Conservation (phyloP, 2,329 filamentous ascomycete species). For the Ilyonectria robusta region DNA sequence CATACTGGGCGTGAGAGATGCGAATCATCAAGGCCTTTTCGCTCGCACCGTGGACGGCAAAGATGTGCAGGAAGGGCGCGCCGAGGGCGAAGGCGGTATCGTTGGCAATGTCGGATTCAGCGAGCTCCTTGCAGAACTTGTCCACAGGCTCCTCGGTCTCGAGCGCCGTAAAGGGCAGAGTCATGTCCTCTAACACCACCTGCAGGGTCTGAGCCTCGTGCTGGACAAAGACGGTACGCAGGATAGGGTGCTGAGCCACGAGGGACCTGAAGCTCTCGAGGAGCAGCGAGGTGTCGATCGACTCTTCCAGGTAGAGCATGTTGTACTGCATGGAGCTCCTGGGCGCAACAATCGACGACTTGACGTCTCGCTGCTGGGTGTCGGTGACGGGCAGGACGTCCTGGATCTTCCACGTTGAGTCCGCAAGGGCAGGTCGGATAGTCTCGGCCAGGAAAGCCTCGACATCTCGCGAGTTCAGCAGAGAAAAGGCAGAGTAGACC, state of each 20-base stretch:
- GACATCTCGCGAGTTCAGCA: conserved; percentile 34
- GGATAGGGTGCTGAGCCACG: conserved; percentile 40
- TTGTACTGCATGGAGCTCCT: conserved; percentile 48
- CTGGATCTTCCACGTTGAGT: conserved; percentile 40
- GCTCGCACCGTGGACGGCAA: conserved; percentile 32
- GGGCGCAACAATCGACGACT: conserved; percentile 37
- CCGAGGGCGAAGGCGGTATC: conserved; percentile 35
- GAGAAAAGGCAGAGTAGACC: conserved; percentile 41
- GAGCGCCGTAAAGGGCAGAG: conserved; percentile 34
- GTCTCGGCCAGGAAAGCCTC: conserved; percentile 34
- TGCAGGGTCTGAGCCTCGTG: conserved; percentile 33
- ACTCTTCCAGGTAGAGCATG: conserved; percentile 47
- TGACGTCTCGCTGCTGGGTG: conserved; percentile 42
- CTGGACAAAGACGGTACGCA: conserved; percentile 47
- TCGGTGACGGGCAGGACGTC: conserved; percentile 43
- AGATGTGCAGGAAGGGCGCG: conserved; percentile 38
- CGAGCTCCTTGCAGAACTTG: conserved; percentile 35
- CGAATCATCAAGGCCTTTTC: conserved; percentile 46
- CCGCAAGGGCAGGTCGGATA: conserved; percentile 35
- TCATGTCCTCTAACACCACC: conserved; percentile 40
- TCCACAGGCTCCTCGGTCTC: conserved; percentile 31
- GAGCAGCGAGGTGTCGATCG: conserved; percentile 37
- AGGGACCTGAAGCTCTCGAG: conserved; percentile 43
- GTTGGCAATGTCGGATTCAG: conserved; percentile 27
- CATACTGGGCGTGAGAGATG: conserved; percentile 66